Conservation (phyloP, 2,329 filamentous ascomycete species). For the Aspergillus sergii region DNA sequence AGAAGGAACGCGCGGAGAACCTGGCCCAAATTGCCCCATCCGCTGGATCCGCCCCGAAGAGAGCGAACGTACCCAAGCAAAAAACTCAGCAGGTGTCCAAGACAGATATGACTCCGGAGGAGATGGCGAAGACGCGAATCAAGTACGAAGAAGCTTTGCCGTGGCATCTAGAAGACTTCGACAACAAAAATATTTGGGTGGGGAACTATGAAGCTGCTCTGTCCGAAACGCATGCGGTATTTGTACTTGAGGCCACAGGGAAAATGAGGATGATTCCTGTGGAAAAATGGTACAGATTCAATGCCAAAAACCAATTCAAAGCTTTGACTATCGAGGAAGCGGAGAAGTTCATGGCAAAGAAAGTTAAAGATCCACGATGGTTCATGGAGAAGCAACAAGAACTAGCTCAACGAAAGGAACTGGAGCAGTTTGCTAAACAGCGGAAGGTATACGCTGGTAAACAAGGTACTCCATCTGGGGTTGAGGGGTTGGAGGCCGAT, state of each 20-base stretch:
- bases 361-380: conserved; percentile 77
- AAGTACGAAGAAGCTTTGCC: conserved; percentile 93
- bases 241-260: conserved; percentile 70
- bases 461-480: conserved; percentile 46
- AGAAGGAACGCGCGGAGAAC: conserved; percentile 83
- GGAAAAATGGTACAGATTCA: conserved; percentile 87
- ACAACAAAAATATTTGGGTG: conserved; percentile 92
- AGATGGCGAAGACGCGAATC: conserved; percentile 65
- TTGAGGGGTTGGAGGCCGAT: conserved; percentile 60
- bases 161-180: conserved; percentile 96
- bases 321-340: conserved; percentile 80
- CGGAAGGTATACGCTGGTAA: conserved; percentile 51
- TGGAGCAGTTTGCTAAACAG: conserved; percentile 57
- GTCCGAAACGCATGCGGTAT: conserved; percentile 77
- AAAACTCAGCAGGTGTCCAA: conserved; percentile 86
- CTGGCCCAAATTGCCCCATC: conserved; percentile 91
- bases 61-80: conserved; percentile 68
- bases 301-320: conserved; percentile 63
- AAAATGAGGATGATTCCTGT: conserved; percentile 85
- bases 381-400: conserved; percentile 66
- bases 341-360: conserved; percentile 79
- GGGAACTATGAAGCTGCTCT: conserved; percentile 88
- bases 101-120: conserved; percentile 73
- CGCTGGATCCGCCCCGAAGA: conserved; percentile 67
- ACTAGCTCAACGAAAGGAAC: conserved; percentile 57